These are phyloP conservation scores for Penicillium thymicola DNA, from an alignment of 2,329 filamentous ascomycete species.

Conservation along the genomic window DNA sequence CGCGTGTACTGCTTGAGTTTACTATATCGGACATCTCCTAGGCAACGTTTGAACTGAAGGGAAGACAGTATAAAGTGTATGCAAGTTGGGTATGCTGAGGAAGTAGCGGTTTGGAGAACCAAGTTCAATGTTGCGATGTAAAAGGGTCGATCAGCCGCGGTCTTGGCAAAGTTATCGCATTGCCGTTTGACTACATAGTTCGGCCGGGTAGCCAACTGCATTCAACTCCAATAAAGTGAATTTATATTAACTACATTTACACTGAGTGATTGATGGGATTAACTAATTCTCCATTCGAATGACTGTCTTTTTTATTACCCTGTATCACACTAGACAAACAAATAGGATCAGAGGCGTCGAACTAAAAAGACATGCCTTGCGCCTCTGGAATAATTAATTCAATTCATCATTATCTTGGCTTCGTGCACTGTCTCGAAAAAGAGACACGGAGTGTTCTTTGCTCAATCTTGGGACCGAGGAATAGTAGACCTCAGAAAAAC, in stretches of 20 bases:
- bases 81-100: not conserved
- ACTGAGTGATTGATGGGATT: not conserved
- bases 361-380: not conserved
- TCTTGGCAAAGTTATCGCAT: constrained; percentile 33
- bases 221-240: not conserved
- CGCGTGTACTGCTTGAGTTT: not conserved
- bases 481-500: not conserved
- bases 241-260: not conserved
- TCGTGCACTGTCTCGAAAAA: not conserved
- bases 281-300: not conserved
- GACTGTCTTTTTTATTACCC: not conserved
- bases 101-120: not conserved
- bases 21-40: not conserved
- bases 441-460: not conserved
- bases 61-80: not conserved
- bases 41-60: not conserved
- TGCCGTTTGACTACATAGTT: constrained; percentile 13
- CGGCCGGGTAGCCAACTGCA: constrained; percentile 34
- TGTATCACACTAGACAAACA: not conserved
- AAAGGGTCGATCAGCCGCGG: constrained; percentile 12
- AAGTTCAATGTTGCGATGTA: not conserved
- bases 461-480: not conserved
- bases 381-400: not conserved
- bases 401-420: constrained; percentile 1
- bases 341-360: not conserved